These are phyloP conservation scores for Candida palmyrensis DNA, from an alignment of 805 yeast species.

Conservation along the genomic window DNA sequence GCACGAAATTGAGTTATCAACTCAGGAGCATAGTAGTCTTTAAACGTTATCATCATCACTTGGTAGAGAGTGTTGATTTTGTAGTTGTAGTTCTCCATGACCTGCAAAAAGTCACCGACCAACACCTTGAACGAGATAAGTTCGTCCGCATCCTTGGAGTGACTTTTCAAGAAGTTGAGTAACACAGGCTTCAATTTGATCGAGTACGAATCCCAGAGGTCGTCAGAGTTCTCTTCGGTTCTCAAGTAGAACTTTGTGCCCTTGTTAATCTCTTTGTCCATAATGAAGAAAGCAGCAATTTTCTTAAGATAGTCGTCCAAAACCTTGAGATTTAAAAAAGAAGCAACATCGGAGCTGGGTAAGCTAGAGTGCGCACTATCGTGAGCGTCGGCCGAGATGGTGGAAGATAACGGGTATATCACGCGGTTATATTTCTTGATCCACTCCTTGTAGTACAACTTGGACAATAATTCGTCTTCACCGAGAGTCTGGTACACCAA, in stretches of 20 bases:
- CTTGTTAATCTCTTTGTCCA: slow-evolving; percentile 64
- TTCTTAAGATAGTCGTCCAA: slow-evolving; percentile 54
- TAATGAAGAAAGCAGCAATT: slow-evolving; percentile 69
- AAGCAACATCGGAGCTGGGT: slow-evolving; percentile 30
- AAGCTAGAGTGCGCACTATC: slow-evolving; percentile 17
- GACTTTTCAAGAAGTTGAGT: slow-evolving; percentile 39
- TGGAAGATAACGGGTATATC: slow-evolving; percentile 56
- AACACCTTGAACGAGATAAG: slow-evolving; percentile 53
- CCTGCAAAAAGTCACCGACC: slow-evolving; percentile 67
- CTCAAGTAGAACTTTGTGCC: slow-evolving; percentile 63
- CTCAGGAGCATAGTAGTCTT: slow-evolving; percentile 51
- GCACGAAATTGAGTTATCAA: slow-evolving; percentile 50
- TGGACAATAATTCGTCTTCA: slow-evolving; percentile 54
- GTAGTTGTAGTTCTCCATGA: slow-evolving; percentile 69
- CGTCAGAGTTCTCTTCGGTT: slow-evolving; percentile 55
- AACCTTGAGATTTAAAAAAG: slow-evolving; percentile 24
- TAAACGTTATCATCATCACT: slow-evolving; percentile 53
- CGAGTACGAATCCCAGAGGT: slow-evolving; percentile 69
- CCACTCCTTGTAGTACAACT: slow-evolving; percentile 67
- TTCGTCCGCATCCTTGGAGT: slow-evolving; percentile 35
- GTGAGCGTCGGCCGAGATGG: slow-evolving; percentile 13
- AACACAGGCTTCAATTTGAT: slow-evolving; percentile 58
- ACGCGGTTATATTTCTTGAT: slow-evolving; percentile 64
- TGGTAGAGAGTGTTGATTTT: slow-evolving; percentile 57
- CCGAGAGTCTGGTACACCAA: slow-evolving; percentile 75